Base-by-base conservation (phyloP, 2,329 filamentous ascomycete genomes). In the Cytospora leucostoma region DNA sequence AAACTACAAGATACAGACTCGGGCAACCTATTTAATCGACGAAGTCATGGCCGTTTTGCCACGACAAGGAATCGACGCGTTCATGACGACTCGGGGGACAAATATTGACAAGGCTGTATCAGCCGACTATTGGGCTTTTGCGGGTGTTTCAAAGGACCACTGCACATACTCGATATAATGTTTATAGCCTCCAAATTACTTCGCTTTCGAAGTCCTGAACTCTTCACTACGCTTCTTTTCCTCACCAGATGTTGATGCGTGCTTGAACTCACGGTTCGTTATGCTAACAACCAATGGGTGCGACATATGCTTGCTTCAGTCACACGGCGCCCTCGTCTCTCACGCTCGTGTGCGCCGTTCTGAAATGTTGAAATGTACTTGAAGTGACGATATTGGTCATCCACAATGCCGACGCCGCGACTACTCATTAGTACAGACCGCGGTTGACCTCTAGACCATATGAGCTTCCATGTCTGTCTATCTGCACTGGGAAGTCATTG, bases 121-220 rank as follows among this genome's bases (percentile, higher is more conserved):
- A 54, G 58, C 37, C 49, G 50, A 33, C 56, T 47, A 50, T 35
- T 52, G 52, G 58, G 47, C 47, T 35, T 27, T n/a, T 53, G 50
- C 33, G 47, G 59, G 38, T 32, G 13, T 56, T n/a, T 34, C 53
- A 40, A 15, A 13, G 19, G 56, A 27, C 49, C 58, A 54, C 37
- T 54, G 35, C 21, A 55, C 35, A 34, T 53, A 37, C 49, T 40
- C 58, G 11, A 62, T 54, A 52, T 62, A 62, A 52, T 58, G 37
- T 37, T 56, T 61, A 53, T 65, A 62, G 62, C 62, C 50, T 32
- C 59, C 44, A 63, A 52, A 40, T 38, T 61, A 59, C 35, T 49
- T 53, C 37, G 38, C 47, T 47, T 32, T 44, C 21, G 51, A 52
- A 59, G 61, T 63, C 58, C 33, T 51, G 63, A 60, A 65, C 60